A percentile compares a stretch with the other conserved stretches of the same genome.
Evolutionary conservation across 2,329 filamentous ascomycete genomes (phyloP).

Genomic region (Sclerotinia glacialis): DNA sequence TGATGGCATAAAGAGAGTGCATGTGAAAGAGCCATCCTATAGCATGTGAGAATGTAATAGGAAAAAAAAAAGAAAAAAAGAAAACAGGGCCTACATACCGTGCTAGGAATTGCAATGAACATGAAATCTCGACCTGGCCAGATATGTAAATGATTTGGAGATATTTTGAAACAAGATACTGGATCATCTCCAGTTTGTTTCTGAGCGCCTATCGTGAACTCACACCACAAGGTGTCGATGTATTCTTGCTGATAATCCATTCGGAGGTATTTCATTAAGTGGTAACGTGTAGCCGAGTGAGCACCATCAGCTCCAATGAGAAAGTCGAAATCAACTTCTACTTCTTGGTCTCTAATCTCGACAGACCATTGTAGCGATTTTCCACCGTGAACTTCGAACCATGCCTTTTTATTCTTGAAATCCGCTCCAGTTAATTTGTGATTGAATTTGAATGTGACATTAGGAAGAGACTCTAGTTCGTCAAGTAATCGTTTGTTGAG

Average conservation of each 20-base stretch:
- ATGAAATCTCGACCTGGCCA: conserved; percentile 94
- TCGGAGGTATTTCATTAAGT: conserved; percentile 91
- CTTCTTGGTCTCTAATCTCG: conserved; percentile 50
- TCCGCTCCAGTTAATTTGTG: conserved; percentile 91
- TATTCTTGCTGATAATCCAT: conserved; percentile 94
- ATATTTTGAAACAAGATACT: conserved; percentile 66
- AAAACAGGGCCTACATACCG: conserved; percentile 21
- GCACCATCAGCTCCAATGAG: conserved; percentile 94
- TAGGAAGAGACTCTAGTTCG: conserved; percentile 76
- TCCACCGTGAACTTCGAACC: conserved; percentile 68
- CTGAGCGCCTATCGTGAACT: conserved; percentile 67
- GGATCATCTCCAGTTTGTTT: conserved; percentile 35
- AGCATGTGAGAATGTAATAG: conserved; percentile 22
- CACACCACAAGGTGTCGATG: conserved; percentile 96
- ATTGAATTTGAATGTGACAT: conserved; percentile 89
- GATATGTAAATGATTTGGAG: conserved; percentile 92
- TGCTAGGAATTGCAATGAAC: conserved; percentile 92
- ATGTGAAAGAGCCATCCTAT: conserved; percentile 89
- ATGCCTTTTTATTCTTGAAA: conserved; percentile 74
- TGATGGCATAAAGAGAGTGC: conserved; percentile 84
- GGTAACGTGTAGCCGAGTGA: conserved; percentile 85
- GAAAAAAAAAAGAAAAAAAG: background rate
- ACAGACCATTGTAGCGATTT: conserved; percentile 31
- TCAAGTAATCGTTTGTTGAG: conserved; percentile 84
- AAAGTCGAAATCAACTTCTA: conserved; percentile 84